These are phyloP conservation scores for Wickerhamiella azymoides DNA, from an alignment of 805 yeast genomes.

Conservation along the genomic window DNA sequence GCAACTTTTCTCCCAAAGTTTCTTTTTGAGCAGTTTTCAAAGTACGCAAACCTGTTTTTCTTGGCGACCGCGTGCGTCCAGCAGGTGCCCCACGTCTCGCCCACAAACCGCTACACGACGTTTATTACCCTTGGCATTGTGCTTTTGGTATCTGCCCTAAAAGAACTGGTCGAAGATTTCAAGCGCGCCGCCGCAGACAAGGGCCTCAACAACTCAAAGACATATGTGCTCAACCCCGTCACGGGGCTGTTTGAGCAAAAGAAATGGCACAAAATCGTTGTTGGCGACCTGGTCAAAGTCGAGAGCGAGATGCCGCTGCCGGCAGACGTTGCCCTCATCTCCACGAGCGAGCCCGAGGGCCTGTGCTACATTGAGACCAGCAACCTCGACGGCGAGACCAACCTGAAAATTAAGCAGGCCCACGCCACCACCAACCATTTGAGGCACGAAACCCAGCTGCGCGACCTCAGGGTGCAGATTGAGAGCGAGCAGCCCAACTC, in stretches of 20 bases:
- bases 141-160: slow-evolving; percentile 76
- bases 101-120: slow-evolving; percentile 91
- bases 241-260: slow-evolving; percentile 50
- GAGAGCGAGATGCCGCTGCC: slow-evolving; percentile 84
- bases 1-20: slow-evolving; percentile 93
- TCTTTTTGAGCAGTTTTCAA: slow-evolving; percentile 89
- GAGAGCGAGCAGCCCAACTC: slow-evolving; percentile 88
- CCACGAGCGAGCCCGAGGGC: slow-evolving; percentile 97
- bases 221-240: slow-evolving; percentile 43
- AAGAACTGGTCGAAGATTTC: slow-evolving; percentile 81
- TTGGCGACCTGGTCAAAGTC: slow-evolving; percentile 82
- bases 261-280: slow-evolving; percentile 77
- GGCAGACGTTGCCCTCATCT: slow-evolving; percentile 72
- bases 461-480: slow-evolving; percentile 41
- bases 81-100: slow-evolving; percentile 93
- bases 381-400: slow-evolving; percentile 94
- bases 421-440: slow-evolving; percentile 59
- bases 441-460: slow-evolving; percentile 50
- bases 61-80: slow-evolving; percentile 85
- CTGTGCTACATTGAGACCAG: slow-evolving; percentile 96
- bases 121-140: slow-evolving; percentile 82
- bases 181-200: slow-evolving; percentile 80
- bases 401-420: slow-evolving; percentile 87
- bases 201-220: slow-evolving; percentile 70
- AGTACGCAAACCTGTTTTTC: slow-evolving; percentile 90